Base-by-base conservation (phyloP, 805 yeast genomes). In the Schizosaccharomyces japonicus region DNA sequence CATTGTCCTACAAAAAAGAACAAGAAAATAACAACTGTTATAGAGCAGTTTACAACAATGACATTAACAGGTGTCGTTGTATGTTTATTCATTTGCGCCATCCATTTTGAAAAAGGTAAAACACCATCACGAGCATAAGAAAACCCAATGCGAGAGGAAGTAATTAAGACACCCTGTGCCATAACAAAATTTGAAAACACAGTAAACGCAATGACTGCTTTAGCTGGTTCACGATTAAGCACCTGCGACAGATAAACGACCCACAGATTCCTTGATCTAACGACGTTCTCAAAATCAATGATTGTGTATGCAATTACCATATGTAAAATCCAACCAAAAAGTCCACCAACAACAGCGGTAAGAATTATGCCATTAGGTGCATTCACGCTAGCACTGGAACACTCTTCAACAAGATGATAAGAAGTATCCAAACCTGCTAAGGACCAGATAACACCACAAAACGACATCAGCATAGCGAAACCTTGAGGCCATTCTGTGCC, bases 61-160 rank as follows among this genome's bases (percentile, higher is more conserved):
- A 53, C 48, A 34, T 48, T 47, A 13, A 45, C 47, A 13, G 47
- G 47, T 13, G 47, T 45, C 10, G 15, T 19, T 6, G 47, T 36
- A 13, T 36, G 27, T 5, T 17, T 59, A 60, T 71, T 68, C 47
- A 78, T 79, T 23, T 56, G 54, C 52, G 66, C 63, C 72, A 72
- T 71, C 50, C 54, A 52, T 17, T 56, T 61, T n/a, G 79, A 72
- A 19, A 67, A 62, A 15, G 83, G 83, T 60, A 76, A 72, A 54
- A 76, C 66, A 10, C 75, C 75, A 58, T 76, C 83, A 57, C 83
- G 68, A 1, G 81, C 69, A 58, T 76, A 77, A 3, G 81, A 75
- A 55, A 65, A 77, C 15, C 78, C 69, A 44, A 75, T 80, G 55
- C 82, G 66, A 10, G 79, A 72, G 5, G 78, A 77, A 1, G 80